phyloP scores from a whole-genome alignment of 2,329 filamentous ascomycete species.

The Graphium sp. region DNA sequence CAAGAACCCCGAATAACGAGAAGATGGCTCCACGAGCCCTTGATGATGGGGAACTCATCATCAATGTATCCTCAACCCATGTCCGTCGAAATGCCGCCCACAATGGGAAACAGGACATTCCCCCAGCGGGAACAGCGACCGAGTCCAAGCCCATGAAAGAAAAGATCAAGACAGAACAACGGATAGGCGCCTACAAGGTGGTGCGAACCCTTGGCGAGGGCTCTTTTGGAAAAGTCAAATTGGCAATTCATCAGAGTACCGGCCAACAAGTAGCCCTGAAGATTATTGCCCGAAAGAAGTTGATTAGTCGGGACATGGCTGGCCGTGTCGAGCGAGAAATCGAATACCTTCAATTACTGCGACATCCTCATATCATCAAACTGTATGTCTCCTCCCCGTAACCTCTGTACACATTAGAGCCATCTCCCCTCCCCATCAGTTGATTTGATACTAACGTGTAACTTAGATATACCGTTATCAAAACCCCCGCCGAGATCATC shows the following conservation, averaged over 20 bases:
- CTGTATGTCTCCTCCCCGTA: slow-evolving; percentile 39
- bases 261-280: slow-evolving; percentile 94
- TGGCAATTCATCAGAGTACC: slow-evolving; percentile 82
- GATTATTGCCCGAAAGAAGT: slow-evolving; percentile 90
- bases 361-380: slow-evolving; percentile 98
- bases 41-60: slow-evolving; percentile 71
- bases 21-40: slow-evolving; percentile 39
- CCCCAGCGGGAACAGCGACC: slow-evolving; percentile 12
- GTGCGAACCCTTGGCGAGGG: slow-evolving; percentile 86
- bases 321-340: slow-evolving; percentile 96
- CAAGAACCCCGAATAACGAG: no score
- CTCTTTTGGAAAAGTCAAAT: slow-evolving; percentile 96
- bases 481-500: slow-evolving; percentile 84
- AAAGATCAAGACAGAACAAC: slow-evolving; percentile 37
- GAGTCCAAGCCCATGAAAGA: slow-evolving; percentile 10
- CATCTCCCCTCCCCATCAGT: not conserved
- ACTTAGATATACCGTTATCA: slow-evolving; percentile 81
- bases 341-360: slow-evolving; percentile 86
- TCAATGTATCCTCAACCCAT: slow-evolving; percentile 51
- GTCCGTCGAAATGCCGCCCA: slow-evolving; percentile 29
- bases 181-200: slow-evolving; percentile 83
- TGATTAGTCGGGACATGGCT: slow-evolving; percentile 95
- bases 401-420: not conserved
- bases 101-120: slow-evolving; percentile 14
- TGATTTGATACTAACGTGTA: not conserved